These are phyloP conservation scores for Kingdonia uniflora DNA, from an alignment of 164 flowering plant species.

Conservation along the genomic window DNA sequence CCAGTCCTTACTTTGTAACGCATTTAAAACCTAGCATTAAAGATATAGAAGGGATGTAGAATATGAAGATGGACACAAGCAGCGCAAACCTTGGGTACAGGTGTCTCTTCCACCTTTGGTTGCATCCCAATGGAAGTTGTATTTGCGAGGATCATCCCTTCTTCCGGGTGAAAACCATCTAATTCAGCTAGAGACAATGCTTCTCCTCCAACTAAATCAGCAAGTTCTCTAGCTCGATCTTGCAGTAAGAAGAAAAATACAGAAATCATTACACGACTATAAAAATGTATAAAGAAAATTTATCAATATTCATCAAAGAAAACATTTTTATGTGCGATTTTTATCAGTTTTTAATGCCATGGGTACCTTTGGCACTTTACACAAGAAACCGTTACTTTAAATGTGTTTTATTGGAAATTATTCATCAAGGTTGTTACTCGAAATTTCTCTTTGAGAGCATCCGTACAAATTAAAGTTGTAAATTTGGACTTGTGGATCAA, in stretches of 20 bases:
- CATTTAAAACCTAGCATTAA: too few relatives aligned
- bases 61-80: conserved; percentile 1
- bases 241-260: conserved; percentile 1
- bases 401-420: too few relatives aligned
- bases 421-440: too few relatives aligned
- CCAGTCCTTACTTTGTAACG: too few relatives aligned
- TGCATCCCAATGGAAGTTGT: conserved; percentile 96
- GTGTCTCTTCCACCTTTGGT: conserved; percentile 79
- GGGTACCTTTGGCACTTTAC: too few relatives aligned
- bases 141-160: conserved; percentile 88
- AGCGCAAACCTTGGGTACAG: conserved; percentile 71
- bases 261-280: background rate
- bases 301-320: background rate
- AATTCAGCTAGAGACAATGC: conserved; percentile 66
- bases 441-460: too few relatives aligned
- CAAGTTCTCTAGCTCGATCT: conserved; percentile 85
- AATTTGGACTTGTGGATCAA: too few relatives aligned
- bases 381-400: too few relatives aligned
- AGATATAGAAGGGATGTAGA: background rate
- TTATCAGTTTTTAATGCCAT: too few relatives aligned
- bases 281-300: background rate
- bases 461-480: too few relatives aligned
- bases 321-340: background rate
- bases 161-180: conserved; percentile 58
- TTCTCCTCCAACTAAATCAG: conserved; percentile 63